Evolutionary conservation across 495 filamentous ascomycete species (phyloP).

Genomic region (Lichenothelia convexa): DNA sequence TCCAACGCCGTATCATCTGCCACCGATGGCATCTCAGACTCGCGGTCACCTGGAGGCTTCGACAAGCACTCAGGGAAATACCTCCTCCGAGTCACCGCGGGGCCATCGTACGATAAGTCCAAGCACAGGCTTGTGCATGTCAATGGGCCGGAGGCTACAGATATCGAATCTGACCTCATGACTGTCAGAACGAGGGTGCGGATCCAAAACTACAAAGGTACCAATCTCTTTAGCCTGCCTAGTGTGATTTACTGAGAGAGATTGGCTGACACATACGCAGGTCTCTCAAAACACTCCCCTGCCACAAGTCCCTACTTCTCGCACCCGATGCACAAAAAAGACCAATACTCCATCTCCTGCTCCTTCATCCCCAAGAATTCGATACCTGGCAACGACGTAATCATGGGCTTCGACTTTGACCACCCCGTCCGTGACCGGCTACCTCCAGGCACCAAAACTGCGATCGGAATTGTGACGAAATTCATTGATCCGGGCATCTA

Average conservation of each 20-base stretch:
- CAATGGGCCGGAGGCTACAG: conserved; percentile 39
- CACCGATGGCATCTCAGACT: too few relatives aligned
- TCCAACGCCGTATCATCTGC: too few relatives aligned
- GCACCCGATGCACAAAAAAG: conserved; percentile 43
- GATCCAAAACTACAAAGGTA: conserved; percentile 43
- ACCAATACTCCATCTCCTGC: conserved; percentile 69
- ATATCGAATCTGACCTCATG: conserved; percentile 40
- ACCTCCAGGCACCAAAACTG: conserved; percentile 64
- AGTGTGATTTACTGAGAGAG: background rate
- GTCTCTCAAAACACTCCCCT: conserved; percentile 15
- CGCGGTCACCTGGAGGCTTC: too few relatives aligned
- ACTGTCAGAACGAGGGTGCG: conserved; percentile 48
- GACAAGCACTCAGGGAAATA: too few relatives aligned
- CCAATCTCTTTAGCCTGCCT: background rate
- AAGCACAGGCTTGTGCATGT: conserved; percentile 53
- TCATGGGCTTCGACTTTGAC: conserved; percentile 89
- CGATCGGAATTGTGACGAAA: conserved; percentile 70
- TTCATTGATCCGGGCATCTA: conserved; percentile 72
- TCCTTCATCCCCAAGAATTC: conserved; percentile 45
- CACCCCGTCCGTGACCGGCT: conserved; percentile 65
- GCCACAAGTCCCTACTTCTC: conserved; percentile 54
- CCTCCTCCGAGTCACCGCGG: conserved; percentile 54
- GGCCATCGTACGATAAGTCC: conserved; percentile 46
- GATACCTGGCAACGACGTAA: conserved; percentile 50
- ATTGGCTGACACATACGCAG: too few relatives aligned